Percentiles rank a stretch among this genome's conserved stretches.
Conservation (phyloP, 768 basidiomycete species). For the Erythrobasidium yunnanense region DNA sequence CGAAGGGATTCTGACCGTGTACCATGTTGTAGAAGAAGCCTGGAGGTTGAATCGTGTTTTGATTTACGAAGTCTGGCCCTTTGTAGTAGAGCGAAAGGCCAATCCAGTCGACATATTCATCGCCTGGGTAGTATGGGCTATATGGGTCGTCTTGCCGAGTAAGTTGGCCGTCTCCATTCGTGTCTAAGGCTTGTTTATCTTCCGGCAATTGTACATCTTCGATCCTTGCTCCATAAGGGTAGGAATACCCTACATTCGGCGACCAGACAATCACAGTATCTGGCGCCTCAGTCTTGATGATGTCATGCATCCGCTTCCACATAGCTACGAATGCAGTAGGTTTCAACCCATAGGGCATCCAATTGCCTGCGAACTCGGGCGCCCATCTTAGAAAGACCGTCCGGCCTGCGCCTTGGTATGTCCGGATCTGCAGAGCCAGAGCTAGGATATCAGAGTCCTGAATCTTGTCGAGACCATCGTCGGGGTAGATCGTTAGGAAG, state of each 20-base stretch:
- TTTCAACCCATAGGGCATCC: slow-evolving; percentile 31
- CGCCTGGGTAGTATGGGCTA: slow-evolving; percentile 38
- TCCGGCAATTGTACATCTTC: slow-evolving; percentile 25
- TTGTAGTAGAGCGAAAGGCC: slow-evolving; percentile 37
- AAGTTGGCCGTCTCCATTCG: slow-evolving; percentile 32
- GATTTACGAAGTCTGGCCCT: slow-evolving; percentile 24
- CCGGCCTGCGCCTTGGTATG: slow-evolving; percentile 34
- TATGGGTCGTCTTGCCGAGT: slow-evolving; percentile 33
- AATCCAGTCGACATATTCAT: slow-evolving; percentile 38
- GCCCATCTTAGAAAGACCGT: slow-evolving; percentile 38
- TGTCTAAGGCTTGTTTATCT: slow-evolving; percentile 34
- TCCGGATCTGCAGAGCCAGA: slow-evolving; percentile 36
- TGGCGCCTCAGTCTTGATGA: slow-evolving; percentile 35
- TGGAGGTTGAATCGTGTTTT: slow-evolving; percentile 29
- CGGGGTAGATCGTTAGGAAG: slow-evolving; percentile 39
- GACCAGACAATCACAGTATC: slow-evolving; percentile 38
- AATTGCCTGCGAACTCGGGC: slow-evolving; percentile 39
- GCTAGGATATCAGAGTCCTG: slow-evolving; percentile 32
- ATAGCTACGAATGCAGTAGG: slow-evolving; percentile 6
- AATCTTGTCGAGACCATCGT: slow-evolving; percentile 27
- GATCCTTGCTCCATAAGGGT: slow-evolving; percentile 31
- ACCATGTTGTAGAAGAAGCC: slow-evolving; percentile 33
- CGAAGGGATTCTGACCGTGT: slow-evolving; percentile 11
- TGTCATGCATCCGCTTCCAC: slow-evolving; percentile 30
- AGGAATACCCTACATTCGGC: slow-evolving; percentile 35